A percentile compares a stretch with the other conserved stretches of the same genome.
These are phyloP conservation scores for Mollisiaceae sp. DNA, from an alignment of 2,329 filamentous ascomycete genomes.

Conservation along the genomic window DNA sequence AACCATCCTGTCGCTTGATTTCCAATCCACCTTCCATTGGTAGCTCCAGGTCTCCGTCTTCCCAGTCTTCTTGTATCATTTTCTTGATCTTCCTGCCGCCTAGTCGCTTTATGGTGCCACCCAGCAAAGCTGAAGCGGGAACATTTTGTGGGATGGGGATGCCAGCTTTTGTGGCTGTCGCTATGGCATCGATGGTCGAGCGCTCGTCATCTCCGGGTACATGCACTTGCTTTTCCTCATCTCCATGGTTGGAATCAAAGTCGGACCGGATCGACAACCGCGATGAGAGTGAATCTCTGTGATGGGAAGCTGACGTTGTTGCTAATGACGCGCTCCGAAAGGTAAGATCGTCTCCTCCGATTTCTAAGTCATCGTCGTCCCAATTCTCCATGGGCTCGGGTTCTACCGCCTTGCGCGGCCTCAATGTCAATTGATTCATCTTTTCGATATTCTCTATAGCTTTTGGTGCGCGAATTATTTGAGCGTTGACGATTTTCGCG, in stretches of 20 bases:
- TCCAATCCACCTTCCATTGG: constrained; percentile 64
- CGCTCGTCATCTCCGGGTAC: constrained; percentile 84
- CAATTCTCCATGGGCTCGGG: constrained; percentile 74
- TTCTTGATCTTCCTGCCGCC: constrained; percentile 76
- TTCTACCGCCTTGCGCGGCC: constrained; percentile 46
- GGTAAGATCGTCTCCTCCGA: constrained; percentile 69
- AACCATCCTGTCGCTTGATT: constrained; percentile 66
- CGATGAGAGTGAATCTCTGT: constrained; percentile 81
- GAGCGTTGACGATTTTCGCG: constrained; percentile 6
- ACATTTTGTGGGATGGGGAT: constrained; percentile 90
- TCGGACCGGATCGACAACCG: constrained; percentile 83
- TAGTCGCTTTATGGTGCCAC: constrained; percentile 90
- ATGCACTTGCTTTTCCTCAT: constrained; percentile 88
- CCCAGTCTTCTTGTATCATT: constrained; percentile 79
- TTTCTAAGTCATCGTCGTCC: constrained; percentile 78
- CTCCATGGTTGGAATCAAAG: constrained; percentile 73
- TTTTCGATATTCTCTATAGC: neutral
- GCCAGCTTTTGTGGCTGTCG: constrained; percentile 84
- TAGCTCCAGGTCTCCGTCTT: constrained; percentile 77
- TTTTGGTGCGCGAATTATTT: neutral
- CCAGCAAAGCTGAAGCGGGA: constrained; percentile 85
- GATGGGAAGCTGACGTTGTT: constrained; percentile 55
- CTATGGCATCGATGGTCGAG: constrained; percentile 83
- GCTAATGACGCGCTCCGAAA: constrained; percentile 54
- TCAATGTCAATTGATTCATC: constrained; percentile 43